Base-by-base conservation (phyloP, 441 rosid species). In the Corymbia citriodora region DNA sequence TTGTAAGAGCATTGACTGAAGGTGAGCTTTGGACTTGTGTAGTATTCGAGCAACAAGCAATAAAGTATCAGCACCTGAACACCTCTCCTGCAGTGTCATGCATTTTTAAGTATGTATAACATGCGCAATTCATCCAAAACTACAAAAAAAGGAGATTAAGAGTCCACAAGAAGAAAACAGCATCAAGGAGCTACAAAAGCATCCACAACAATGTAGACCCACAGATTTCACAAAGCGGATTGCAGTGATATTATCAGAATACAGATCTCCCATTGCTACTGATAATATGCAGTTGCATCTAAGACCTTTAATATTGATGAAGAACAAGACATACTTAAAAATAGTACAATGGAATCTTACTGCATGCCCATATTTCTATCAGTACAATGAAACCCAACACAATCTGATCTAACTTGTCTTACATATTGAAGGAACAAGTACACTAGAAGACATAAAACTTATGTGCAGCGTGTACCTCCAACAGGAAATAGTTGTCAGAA, bases 21-120 rank as follows among this genome's bases (percentile, higher is more conserved):
- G 97, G 94, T 95, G 99, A 91, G 97, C 92, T 95, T 95, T 98
- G 91, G 99, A 97, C 93, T 95, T 96, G 91, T 96, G 96, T 94
- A 98, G 92, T 89, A 96, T 93, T 91, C 94, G 98, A 93, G 98
- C 98, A 89, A 97, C 99, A 92, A 98, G 96, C 90, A 96, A 94
- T 87, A 96, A 31, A 36, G 96, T 95, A 89, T 97, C 98, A 55
- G 96, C 98, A 89, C 93, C 99, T 29, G 97, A 94, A 93, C 99
- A 98, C 93, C 99, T 96, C 94, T 98, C 99, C 99, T 98, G 97
- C 94, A 94, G 94, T 40, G 92, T 88, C 92, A 93, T 88, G 57
- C 88, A 91, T 79, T 88, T 91, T 61, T 82, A 85, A 79, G 83
- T 74, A 54, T 54, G 90, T 88, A 61, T 12, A 88, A 31, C 54